Evolutionary conservation across 140 eudicot genomes (phyloP).

Genomic region (Stevia rebaudiana): DNA sequence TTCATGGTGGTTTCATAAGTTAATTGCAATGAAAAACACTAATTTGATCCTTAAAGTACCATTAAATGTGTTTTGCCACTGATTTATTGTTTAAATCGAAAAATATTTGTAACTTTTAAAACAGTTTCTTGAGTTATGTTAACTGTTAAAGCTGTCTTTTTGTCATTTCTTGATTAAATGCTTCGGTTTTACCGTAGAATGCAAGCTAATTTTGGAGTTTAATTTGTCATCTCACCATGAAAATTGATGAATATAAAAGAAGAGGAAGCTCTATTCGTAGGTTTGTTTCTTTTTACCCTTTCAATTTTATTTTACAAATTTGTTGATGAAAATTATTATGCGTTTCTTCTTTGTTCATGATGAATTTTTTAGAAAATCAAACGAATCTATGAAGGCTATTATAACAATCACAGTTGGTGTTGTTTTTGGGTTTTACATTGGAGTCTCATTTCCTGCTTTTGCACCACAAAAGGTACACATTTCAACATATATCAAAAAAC

Average conservation of each 20-base stretch:
- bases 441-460: slow-evolving; percentile 55
- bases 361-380: slow-evolving; percentile 45
- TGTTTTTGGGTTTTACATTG: slow-evolving; percentile 64
- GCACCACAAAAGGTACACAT: slow-evolving; percentile 51
- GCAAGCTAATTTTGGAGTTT: slow-evolving; percentile 20
- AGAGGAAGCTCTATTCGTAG: slow-evolving; percentile 37
- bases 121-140: slow-evolving; percentile 13
- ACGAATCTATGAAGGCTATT: slow-evolving; percentile 49
- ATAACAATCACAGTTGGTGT: slow-evolving; percentile 47
- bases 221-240: slow-evolving; percentile 16
- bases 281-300: slow-evolving; percentile 17
- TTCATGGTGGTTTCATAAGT: background rate
- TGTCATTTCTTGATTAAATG: slow-evolving; percentile 20
- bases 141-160: slow-evolving; percentile 22
- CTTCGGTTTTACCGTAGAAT: slow-evolving; percentile 23
- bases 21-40: slow-evolving; percentile 5
- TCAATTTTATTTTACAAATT: background rate
- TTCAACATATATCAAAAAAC: background rate
- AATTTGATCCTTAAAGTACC: background rate
- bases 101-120: slow-evolving; percentile 2
- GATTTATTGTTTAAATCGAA: background rate
- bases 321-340: slow-evolving; percentile 8
- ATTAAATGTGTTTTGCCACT: background rate
- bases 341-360: slow-evolving; percentile 17
- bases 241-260: slow-evolving; percentile 30